Percentiles rank a stretch among this genome's conserved stretches.
phyloP scores from a whole-genome alignment of 331 rosid genomes.

The Dryas integrifolia region DNA sequence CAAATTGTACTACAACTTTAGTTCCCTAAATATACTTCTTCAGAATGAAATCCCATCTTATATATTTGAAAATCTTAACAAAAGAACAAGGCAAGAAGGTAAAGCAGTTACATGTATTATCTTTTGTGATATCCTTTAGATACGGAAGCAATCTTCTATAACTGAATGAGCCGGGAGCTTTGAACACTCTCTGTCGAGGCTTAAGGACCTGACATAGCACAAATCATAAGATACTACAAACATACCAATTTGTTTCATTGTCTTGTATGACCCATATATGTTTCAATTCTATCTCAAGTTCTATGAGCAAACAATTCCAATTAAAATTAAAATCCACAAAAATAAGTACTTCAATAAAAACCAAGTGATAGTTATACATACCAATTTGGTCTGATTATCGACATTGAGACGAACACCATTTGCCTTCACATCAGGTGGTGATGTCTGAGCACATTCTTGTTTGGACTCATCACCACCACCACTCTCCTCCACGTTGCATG shows the following conservation, averaged over 20 bases:
- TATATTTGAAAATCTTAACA: neutral
- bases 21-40: neutral
- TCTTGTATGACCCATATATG: neutral
- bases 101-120: slow-evolving; percentile 30
- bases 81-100: slow-evolving; percentile 1
- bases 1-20: slow-evolving; percentile 17
- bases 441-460: slow-evolving; percentile 22
- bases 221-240: neutral
- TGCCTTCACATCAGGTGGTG: slow-evolving; percentile 37
- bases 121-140: slow-evolving; percentile 37
- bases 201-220: slow-evolving; percentile 42
- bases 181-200: slow-evolving; percentile 61
- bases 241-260: neutral
- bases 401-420: slow-evolving; percentile 9
- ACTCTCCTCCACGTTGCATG: slow-evolving; percentile 3
- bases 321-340: neutral
- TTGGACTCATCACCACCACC: neutral
- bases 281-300: neutral
- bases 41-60: neutral
- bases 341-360: neutral
- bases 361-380: slow-evolving; percentile 23
- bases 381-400: slow-evolving; percentile 37
- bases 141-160: slow-evolving; percentile 68
- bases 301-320: neutral
- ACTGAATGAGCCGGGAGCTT: slow-evolving; percentile 65